Evolutionary conservation across 805 yeast species (phyloP), one percentile per base, ranked within the genome.

Genomic region (Candida chilensis): DNA sequence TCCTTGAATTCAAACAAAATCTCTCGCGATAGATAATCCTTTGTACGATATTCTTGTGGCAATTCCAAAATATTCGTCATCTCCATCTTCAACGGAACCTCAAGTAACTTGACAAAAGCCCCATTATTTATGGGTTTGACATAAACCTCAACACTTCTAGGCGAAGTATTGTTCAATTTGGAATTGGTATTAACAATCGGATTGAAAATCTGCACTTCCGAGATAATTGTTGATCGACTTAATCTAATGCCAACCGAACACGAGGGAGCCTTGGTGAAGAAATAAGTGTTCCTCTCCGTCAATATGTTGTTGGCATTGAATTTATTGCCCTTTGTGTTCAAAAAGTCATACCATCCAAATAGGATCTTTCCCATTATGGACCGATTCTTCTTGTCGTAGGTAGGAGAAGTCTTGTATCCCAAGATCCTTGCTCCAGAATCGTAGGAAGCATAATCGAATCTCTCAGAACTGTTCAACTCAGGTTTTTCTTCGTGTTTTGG

Each of bases 301-400:
- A 62, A 37, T 3, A 50, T 44, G 32, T 55, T 59, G 38, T 61
- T 62, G 9, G 67, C 69, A 37, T 62, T 59, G 30, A 31, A 52
- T 29, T 52, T 48, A 32, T 37, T 44, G 11, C 47, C 35, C 15
- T 31, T 34, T 19, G 21, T 28, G 11, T 31, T 28, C 13, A 57
- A 36, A 37, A 48, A 57, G 36, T 60, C 62, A 34, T 50, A 60
- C 67, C 67, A 61, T 1, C 69, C 68, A 17, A 55, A 37, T 12
- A 59, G 46, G 4, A 58, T 10, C 27, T 43, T 52, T 3, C 64
- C 36, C 4, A 35, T 26, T 1, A 55, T 27, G 3, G 55, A 39
- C 21, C 44, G 45, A 2, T 38, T 20, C 1, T 31, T 34, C 10
- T 30, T 25, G 4, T 48, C 38, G 1, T 47, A 44, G n/a, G 47